A percentile compares a stretch with the other conserved stretches of the same genome.
These are phyloP conservation scores for Leishmania tarentolae DNA, from an alignment of 208 protist species.

Conservation along the genomic window DNA sequence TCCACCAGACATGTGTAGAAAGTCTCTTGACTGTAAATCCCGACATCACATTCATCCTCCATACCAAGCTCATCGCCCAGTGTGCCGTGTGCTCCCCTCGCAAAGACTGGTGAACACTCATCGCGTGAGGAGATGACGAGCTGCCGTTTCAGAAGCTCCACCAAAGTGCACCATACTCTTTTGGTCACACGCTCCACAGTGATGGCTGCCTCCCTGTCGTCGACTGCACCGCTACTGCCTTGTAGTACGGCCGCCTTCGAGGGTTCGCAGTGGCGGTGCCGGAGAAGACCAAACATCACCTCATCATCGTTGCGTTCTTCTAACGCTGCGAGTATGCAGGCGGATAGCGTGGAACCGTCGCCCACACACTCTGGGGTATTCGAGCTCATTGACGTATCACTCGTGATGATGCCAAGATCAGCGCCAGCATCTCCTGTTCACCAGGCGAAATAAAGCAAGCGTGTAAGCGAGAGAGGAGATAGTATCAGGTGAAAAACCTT, in stretches of 20 bases:
- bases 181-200: slow-evolving; percentile 13
- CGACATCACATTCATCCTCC: slow-evolving; percentile 35
- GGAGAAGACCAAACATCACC: slow-evolving; percentile 21
- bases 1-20: slow-evolving; percentile 53
- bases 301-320: slow-evolving; percentile 18
- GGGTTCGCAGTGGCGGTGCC: background rate
- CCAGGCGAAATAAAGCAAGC: background rate
- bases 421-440: background rate
- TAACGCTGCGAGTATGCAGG: slow-evolving; percentile 16
- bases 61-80: background rate
- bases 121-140: background rate
- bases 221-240: background rate
- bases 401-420: background rate
- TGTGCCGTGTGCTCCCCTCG: background rate
- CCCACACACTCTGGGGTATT: background rate
- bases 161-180: slow-evolving; percentile 19
- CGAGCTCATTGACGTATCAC: background rate
- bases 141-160: slow-evolving; percentile 6
- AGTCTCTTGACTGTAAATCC: slow-evolving; percentile 37
- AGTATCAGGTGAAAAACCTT: background rate
- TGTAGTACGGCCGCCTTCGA: background rate
- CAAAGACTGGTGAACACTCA: background rate
- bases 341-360: slow-evolving; percentile 13
- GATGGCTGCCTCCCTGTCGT: background rate
- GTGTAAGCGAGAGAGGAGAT: background rate